These are phyloP conservation scores for Wickerhamomyces bisporus DNA, from an alignment of 805 yeast species.

Conservation along the genomic window DNA sequence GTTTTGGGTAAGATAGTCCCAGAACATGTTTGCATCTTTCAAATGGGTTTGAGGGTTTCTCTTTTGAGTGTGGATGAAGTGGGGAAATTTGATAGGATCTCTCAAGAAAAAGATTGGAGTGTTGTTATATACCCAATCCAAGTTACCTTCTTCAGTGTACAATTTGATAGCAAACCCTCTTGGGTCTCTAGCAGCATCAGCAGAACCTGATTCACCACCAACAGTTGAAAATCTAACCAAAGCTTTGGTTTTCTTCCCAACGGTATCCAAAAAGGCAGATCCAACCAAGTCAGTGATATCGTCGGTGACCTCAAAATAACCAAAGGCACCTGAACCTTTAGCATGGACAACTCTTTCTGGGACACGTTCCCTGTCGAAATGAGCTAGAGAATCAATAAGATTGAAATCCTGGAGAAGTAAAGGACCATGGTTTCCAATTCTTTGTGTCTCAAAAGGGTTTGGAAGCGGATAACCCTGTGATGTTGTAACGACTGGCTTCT, in stretches of 20 bases:
- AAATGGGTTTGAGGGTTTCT: conserved; percentile 77
- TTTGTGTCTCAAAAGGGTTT: conserved; percentile 71
- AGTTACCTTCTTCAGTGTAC: conserved; percentile 79
- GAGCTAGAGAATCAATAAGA: conserved; percentile 76
- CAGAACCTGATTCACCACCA: conserved; percentile 79
- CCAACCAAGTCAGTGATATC: conserved; percentile 70
- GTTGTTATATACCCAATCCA: conserved; percentile 82
- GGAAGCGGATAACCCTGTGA: conserved; percentile 75
- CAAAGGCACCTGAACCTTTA: conserved; percentile 89
- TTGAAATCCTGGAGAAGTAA: conserved; percentile 76
- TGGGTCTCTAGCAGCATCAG: conserved; percentile 84
- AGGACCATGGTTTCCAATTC: conserved; percentile 75
- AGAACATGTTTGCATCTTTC: conserved; percentile 72
- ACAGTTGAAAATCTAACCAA: conserved; percentile 79
- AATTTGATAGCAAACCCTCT: conserved; percentile 79
- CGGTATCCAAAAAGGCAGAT: conserved; percentile 62
- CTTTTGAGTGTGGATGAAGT: conserved; percentile 85
- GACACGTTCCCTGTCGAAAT: conserved; percentile 84
- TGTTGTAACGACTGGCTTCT: conserved; percentile 55
- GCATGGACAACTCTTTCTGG: conserved; percentile 95
- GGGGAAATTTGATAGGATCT: conserved; percentile 83
- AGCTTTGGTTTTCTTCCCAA: conserved; percentile 77
- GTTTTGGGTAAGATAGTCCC: conserved; percentile 71
- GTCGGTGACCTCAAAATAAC: conserved; percentile 81
- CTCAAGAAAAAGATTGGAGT: conserved; percentile 82